phyloP scores from a whole-genome alignment of 2,329 filamentous ascomycete genomes.

The Coleophoma eucalyptorum region DNA sequence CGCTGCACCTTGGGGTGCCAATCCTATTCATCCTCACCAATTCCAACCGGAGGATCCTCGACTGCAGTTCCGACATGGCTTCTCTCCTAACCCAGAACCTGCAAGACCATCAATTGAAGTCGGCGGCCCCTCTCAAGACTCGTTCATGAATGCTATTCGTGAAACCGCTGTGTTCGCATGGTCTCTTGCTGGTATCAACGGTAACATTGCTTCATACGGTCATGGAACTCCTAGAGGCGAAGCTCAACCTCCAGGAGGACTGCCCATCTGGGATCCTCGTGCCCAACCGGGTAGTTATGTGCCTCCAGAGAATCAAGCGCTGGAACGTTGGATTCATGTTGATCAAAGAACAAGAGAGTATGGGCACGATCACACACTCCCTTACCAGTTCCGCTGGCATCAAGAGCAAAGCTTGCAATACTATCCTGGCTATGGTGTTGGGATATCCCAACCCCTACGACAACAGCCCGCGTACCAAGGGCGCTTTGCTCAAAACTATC shows the following conservation, averaged over 20 bases:
- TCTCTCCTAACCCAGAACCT: slow-evolving; percentile 25
- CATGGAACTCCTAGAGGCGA: slow-evolving; percentile 60
- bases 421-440: slow-evolving; percentile 4
- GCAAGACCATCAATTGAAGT: slow-evolving; percentile 32
- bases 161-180: slow-evolving; percentile 88
- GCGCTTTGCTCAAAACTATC: neutral
- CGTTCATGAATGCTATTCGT: slow-evolving; percentile 76
- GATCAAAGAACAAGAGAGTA: slow-evolving; percentile 10
- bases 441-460: neutral
- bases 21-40: slow-evolving; percentile 51
- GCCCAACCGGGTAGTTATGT: slow-evolving; percentile 27
- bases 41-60: slow-evolving; percentile 30
- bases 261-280: slow-evolving; percentile 55
- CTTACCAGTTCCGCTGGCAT: slow-evolving; percentile 12
- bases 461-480: neutral
- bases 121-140: slow-evolving; percentile 51
- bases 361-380: slow-evolving; percentile 5
- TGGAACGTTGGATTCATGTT: slow-evolving; percentile 11
- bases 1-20: slow-evolving; percentile 73
- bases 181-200: slow-evolving; percentile 78
- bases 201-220: slow-evolving; percentile 62
- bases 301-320: slow-evolving; percentile 33
- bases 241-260: slow-evolving; percentile 54
- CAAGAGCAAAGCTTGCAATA: slow-evolving; percentile 5
- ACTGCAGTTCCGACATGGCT: slow-evolving; percentile 36